Evolutionary conservation across 148 eudicot genomes (phyloP).

Genomic region (Agrostemma githago): DNA sequence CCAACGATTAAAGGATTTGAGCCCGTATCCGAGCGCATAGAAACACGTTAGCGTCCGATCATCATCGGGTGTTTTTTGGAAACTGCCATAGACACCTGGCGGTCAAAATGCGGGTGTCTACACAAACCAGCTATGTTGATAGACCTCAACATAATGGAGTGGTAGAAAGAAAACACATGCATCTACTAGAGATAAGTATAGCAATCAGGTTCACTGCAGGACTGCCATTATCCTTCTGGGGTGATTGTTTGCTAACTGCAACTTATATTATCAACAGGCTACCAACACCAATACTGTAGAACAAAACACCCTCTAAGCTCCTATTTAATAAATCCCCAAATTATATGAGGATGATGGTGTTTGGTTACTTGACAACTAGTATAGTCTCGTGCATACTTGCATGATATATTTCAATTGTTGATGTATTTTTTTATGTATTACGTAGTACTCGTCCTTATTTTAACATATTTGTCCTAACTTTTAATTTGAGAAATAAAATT

Average conservation of each 20-base stretch:
- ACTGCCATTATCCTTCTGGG: not conserved
- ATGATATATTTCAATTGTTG: no score
- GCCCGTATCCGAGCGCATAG: no score
- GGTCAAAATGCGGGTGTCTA: no score
- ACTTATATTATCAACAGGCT: not conserved
- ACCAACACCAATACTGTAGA: not conserved
- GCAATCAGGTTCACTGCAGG: not conserved
- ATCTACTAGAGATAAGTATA: conserved; percentile 4
- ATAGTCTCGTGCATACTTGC: no score
- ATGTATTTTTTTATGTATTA: no score
- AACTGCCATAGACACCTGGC: no score
- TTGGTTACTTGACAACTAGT: not conserved
- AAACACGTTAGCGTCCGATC: no score
- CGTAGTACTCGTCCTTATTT: no score
- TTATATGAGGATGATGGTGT: not conserved
- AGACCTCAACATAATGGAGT: conserved; percentile 1
- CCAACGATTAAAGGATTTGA: no score
- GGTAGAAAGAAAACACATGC: not conserved
- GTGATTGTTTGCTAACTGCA: conserved; percentile 4
- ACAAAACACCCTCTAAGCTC: not conserved
- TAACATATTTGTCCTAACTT: no score
- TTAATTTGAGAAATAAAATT: no score
- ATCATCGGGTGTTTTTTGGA: no score
- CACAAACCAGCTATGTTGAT: not conserved
- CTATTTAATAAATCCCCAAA: not conserved